These are phyloP conservation scores for Rasamsonia emersonii DNA, from an alignment of 2,329 filamentous ascomycete genomes.

Conservation along the genomic window DNA sequence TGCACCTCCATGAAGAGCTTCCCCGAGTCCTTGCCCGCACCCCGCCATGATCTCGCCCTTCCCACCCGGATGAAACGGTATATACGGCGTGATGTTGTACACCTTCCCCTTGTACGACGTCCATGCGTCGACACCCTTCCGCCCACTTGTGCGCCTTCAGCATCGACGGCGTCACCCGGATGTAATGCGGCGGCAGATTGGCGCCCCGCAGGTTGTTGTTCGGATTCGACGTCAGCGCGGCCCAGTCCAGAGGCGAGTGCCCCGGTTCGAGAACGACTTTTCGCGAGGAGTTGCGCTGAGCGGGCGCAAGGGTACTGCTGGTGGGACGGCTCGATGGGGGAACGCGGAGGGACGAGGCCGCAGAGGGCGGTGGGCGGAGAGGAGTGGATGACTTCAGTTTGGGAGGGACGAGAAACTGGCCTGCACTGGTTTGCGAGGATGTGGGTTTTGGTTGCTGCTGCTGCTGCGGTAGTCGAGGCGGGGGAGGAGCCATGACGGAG, in stretches of 20 bases:
- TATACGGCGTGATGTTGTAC: constrained; percentile 87
- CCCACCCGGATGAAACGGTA: constrained; percentile 82
- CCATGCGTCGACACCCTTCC: constrained; percentile 83
- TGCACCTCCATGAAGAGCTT: constrained; percentile 57
- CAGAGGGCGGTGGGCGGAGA: constrained; percentile 35
- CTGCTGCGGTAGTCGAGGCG: constrained; percentile 16
- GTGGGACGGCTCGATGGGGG: constrained; percentile 33
- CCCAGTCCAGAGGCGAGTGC: constrained; percentile 95
- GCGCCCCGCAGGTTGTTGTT: constrained; percentile 57
- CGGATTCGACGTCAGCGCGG: constrained; percentile 58
- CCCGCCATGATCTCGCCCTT: constrained; percentile 52
- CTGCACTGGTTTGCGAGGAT: constrained; percentile 5
- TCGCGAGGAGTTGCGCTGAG: constrained; percentile 37
- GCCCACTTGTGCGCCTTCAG: constrained; percentile 70
- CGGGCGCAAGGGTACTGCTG: constrained; percentile 34
- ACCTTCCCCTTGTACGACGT: constrained; percentile 81
- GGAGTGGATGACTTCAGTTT: constrained; percentile 20
- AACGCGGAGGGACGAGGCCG: constrained; percentile 35
- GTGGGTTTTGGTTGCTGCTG: constrained; percentile 8
- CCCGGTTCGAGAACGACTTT: constrained; percentile 77
- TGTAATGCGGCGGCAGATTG: constrained; percentile 44
- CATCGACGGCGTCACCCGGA: constrained; percentile 72
- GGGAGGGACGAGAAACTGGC: constrained; percentile 17
- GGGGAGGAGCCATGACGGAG: constrained; percentile 27
- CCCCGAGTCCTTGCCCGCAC: constrained; percentile 58